Evolutionary conservation across 306 rosid genomes (phyloP).

Genomic region (Ziziphus jujuba): DNA sequence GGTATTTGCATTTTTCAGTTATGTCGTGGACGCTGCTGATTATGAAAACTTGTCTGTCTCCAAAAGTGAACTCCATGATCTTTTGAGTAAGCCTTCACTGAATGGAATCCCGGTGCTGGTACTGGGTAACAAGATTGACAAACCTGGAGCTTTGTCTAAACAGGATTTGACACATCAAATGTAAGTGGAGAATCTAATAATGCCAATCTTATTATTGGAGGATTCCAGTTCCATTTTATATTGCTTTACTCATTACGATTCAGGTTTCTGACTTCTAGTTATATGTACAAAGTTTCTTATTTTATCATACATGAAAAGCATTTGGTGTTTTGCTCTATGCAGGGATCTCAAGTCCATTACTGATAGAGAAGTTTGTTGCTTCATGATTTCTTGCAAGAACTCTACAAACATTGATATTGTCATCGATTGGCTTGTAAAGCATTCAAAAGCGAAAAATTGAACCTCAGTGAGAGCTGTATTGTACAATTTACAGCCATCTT

Average conservation of each 20-base stretch:
- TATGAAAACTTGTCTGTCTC: constrained; percentile 48
- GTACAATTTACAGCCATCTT: no score
- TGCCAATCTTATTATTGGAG: background rate
- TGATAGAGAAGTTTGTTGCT: constrained; percentile 68
- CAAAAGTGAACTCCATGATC: constrained; percentile 63
- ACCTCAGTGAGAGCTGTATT: constrained; percentile 20
- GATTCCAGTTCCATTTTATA: background rate
- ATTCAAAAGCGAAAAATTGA: constrained; percentile 62
- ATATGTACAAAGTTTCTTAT: background rate
- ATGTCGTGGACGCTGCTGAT: constrained; percentile 73
- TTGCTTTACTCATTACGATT: background rate
- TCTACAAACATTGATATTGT: constrained; percentile 60
- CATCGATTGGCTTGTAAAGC: constrained; percentile 67
- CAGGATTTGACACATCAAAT: constrained; percentile 53
- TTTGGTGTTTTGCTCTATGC: constrained; percentile 11
- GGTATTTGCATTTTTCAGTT: constrained; percentile 38
- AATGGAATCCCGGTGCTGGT: constrained; percentile 59
- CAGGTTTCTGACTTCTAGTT: background rate
- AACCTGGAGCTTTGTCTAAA: constrained; percentile 52
- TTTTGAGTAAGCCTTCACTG: constrained; percentile 58
- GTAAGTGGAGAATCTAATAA: constrained; percentile 38
- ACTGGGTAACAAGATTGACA: constrained; percentile 66
- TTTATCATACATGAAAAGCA: background rate
- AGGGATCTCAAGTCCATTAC: constrained; percentile 60
- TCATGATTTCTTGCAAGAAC: constrained; percentile 73